A percentile compares a stretch with the other conserved stretches of the same genome.
Conservation (phyloP, 257 asterid species). For the Forsythia suspensa region DNA sequence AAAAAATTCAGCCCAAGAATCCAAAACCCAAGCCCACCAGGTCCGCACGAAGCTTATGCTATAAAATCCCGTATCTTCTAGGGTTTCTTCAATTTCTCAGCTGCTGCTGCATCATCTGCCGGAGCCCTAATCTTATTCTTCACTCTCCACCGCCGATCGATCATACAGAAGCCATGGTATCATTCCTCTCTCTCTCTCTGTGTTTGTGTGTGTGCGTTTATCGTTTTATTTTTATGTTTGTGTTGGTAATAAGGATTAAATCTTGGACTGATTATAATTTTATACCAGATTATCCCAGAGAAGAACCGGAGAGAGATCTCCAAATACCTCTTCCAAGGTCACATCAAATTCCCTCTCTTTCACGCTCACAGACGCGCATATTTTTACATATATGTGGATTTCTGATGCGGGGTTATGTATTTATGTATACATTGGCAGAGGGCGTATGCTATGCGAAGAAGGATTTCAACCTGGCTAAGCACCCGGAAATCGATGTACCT, state of each 20-base stretch:
- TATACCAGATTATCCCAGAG: conserved; percentile 71
- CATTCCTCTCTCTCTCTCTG: background rate
- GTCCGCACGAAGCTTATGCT: background rate
- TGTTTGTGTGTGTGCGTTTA: background rate
- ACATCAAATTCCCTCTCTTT: background rate
- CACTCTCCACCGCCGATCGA: background rate
- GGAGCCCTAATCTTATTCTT: background rate
- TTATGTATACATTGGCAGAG: conserved; percentile 39
- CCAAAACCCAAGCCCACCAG: background rate
- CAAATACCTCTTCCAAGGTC: conserved; percentile 91
- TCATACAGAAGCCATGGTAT: conserved; percentile 36
- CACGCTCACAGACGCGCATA: background rate
- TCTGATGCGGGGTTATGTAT: background rate
- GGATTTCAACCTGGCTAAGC: conserved; percentile 84
- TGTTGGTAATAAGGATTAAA: background rate
- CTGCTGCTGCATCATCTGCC: conserved; percentile 24
- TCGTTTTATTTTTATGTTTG: background rate
- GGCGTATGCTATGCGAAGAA: conserved; percentile 94
- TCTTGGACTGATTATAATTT: background rate
- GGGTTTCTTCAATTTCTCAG: conserved; percentile 23
- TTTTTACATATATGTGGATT: background rate
- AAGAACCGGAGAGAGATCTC: conserved; percentile 93
- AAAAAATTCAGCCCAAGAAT: background rate
- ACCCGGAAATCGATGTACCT: conserved; percentile 91
- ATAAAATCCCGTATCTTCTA: conserved; percentile 1